Percentiles rank a stretch among this genome's conserved stretches.
phyloP scores from a whole-genome alignment of 1,284 basidiomycete species.

The Sporisorium graminicola region DNA sequence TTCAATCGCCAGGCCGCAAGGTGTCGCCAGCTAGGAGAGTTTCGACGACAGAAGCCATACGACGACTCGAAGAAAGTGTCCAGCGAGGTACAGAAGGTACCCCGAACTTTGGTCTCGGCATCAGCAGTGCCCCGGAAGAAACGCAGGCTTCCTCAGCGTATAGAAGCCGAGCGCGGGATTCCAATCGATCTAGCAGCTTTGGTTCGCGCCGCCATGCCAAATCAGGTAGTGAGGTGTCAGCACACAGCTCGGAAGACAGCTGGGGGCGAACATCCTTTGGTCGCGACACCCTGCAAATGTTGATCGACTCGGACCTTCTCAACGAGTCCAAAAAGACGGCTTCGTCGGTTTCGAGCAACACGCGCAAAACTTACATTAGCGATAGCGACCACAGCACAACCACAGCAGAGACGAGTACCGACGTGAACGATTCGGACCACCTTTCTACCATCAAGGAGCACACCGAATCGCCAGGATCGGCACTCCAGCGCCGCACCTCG shows the following conservation, averaged over 20 bases:
- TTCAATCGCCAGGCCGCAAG: constrained; percentile 5
- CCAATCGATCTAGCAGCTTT: constrained; percentile 1
- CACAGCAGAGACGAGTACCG: constrained; percentile 42
- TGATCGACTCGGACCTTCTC: constrained; percentile 19
- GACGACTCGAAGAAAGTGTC: constrained; percentile 17
- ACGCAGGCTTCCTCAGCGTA: background rate
- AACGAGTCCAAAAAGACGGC: constrained; percentile 4
- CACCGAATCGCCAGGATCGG: constrained; percentile 33
- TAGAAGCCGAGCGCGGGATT: background rate
- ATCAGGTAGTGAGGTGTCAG: constrained; percentile 32
- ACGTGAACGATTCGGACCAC: constrained; percentile 40
- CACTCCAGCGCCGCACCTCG: constrained; percentile 24
- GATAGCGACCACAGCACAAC: constrained; percentile 46
- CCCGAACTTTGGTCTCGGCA: constrained; percentile 31
- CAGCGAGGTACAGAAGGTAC: background rate
- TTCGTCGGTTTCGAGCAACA: constrained; percentile 24
- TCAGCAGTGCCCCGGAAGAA: constrained; percentile 11
- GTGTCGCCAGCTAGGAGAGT: background rate
- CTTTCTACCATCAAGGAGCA: constrained; percentile 43
- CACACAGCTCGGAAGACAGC: constrained; percentile 38
- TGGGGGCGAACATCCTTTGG: constrained; percentile 27
- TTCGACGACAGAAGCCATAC: constrained; percentile 9
- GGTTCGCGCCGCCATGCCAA: constrained; percentile 22
- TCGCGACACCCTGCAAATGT: constrained; percentile 24
- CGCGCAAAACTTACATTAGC: constrained; percentile 21